Evolutionary conservation across 1,284 basidiomycete genomes (phyloP), one percentile per base, ranked within the genome.

Genomic region (Sanghuangporus baumii): DNA sequence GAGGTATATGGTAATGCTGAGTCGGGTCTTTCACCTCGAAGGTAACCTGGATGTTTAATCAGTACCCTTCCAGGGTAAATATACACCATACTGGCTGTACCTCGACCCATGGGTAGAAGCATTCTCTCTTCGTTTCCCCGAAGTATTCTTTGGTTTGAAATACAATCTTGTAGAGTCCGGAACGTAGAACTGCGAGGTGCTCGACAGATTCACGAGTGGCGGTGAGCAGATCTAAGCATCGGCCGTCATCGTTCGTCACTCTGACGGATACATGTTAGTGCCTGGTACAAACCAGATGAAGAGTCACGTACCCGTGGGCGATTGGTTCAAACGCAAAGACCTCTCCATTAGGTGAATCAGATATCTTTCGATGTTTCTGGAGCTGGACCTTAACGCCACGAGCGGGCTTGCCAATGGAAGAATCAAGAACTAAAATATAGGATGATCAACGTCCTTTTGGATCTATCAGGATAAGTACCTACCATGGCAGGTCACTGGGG

Each of bases 41-140:
- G 0, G 83, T 81, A 66, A 95, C 89, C 92, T 95, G 67, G 9
- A 11, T 61, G 57, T 57, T 31, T 34, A 34, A 47, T 52, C 48
- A 50, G 34, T 6, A 16, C 8, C 52, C 37, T 37, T 9, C 26
- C 9, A 8, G 1, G 8, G 40, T 16, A 23, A 20, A 52, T 14
- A 61, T 11, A 38, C 43, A 16, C 18, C n/a, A 37, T 43, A 40
- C 34, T 57, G 52, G 26, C 26, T 37, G 63, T 68, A 92, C 93
- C 81, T 95, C 93, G 4, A 94, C 88, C 80, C 86, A 87, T 1
- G 94, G 94, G 76, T 94, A 96, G 71, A 97, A 96, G 16, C 86
- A 89, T 61, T 83, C 77, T 52, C 86, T 79, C 2, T 77, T 80
- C 0, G 79, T 81, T 23, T 71, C 73, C 37, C 86, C 84, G 71